These are phyloP conservation scores for Gynochthodes officinalis DNA, from an alignment of 257 asterid genomes.

Conservation along the genomic window DNA sequence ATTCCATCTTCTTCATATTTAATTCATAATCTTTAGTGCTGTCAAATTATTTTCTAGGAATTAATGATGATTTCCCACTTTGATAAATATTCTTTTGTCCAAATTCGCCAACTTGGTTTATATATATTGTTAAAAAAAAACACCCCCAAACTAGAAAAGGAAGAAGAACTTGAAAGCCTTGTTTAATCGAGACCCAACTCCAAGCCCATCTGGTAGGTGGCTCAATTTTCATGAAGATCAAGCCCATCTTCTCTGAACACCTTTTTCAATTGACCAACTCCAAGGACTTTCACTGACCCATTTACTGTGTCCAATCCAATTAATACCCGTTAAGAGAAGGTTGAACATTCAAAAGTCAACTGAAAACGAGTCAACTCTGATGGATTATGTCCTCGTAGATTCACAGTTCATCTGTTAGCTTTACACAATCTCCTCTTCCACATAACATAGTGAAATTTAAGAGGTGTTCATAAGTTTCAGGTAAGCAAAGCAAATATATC, in stretches of 20 bases:
- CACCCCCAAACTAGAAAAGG: no score
- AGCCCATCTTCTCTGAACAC: no score
- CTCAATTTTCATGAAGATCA: no score
- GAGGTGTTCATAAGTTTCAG: background rate
- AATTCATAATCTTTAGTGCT: background rate
- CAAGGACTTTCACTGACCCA: no score
- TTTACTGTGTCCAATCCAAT: no score
- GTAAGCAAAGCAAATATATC: background rate
- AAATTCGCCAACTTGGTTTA: background rate
- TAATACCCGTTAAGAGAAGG: no score
- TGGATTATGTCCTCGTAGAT: no score
- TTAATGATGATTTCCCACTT: constrained; percentile 20
- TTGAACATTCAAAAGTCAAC: no score
- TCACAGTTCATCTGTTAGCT: background rate
- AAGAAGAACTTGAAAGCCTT: no score
- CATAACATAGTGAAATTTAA: background rate
- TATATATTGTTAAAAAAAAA: background rate
- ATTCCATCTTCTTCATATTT: background rate
- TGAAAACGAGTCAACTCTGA: background rate
- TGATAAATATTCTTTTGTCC: background rate
- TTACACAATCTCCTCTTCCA: background rate
- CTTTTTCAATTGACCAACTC: no score
- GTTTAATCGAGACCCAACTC: no score
- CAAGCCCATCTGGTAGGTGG: no score
- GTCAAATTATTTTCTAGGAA: background rate